Evolutionary conservation across 2,329 filamentous ascomycete species (phyloP).

Genomic region (Ophiocordyceps sinensis): DNA sequence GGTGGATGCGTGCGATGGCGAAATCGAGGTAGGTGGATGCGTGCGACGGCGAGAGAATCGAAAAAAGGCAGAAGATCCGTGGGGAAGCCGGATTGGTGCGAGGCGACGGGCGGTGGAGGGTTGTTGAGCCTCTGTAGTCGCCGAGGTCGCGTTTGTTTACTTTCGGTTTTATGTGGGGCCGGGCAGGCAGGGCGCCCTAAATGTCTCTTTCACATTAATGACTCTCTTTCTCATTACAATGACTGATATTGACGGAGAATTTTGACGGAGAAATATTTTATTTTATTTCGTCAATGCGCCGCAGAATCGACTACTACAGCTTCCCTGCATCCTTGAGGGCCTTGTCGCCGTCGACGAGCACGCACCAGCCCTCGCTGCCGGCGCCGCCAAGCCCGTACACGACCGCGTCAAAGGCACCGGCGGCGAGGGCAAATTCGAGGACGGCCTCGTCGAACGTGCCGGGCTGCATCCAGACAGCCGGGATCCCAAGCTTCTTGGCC

Average conservation of each 20-base stretch:
- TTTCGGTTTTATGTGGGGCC: slow-evolving; percentile 7
- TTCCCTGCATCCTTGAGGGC: slow-evolving; percentile 43
- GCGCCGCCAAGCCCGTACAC: slow-evolving; percentile 49
- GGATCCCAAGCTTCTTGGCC: slow-evolving; percentile 58
- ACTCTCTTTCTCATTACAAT: too few relatives aligned
- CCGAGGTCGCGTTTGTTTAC: slow-evolving; percentile 17
- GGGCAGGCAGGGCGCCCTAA: neutral
- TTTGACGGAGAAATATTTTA: too few relatives aligned
- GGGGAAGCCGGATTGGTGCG: neutral
- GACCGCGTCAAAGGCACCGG: slow-evolving; percentile 52
- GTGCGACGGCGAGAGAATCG: neutral
- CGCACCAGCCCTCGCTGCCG: slow-evolving; percentile 70
- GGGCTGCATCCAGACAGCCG: slow-evolving; percentile 78
- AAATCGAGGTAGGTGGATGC: neutral
- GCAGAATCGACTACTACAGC: slow-evolving; percentile 15
- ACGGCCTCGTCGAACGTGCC: slow-evolving; percentile 72
- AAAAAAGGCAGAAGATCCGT: neutral
- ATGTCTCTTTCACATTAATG: too few relatives aligned
- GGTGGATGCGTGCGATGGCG: neutral
- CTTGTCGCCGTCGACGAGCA: slow-evolving; percentile 68
- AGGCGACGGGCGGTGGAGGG: too few relatives aligned
- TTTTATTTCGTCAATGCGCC: too few relatives aligned
- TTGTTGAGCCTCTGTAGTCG: too few relatives aligned
- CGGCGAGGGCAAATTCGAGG: slow-evolving; percentile 47
- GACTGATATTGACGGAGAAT: too few relatives aligned